Evolutionary conservation across 495 filamentous ascomycete species (phyloP).

Genomic region (Evansstolkia leycettana): DNA sequence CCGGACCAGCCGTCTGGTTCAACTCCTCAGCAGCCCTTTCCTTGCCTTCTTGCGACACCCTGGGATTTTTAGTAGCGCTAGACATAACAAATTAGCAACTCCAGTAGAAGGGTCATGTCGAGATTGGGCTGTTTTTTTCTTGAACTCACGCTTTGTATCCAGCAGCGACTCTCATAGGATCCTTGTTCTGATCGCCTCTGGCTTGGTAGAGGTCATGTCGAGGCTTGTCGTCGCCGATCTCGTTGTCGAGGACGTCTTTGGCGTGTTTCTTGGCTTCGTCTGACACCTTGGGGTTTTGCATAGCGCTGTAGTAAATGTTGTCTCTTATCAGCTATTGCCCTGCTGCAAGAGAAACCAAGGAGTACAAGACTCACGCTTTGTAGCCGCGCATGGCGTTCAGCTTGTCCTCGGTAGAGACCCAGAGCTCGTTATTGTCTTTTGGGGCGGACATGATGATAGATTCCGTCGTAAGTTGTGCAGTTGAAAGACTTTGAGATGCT

Average conservation of each 20-base stretch:
- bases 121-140: neutral
- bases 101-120: neutral
- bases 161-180: constrained; percentile 4
- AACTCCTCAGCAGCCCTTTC: constrained; percentile 25
- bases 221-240: constrained; percentile 11
- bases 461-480: no score
- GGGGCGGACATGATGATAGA: constrained; percentile 9
- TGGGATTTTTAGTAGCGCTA: constrained; percentile 27
- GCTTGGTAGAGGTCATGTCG: constrained; percentile 5
- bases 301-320: constrained; percentile 4
- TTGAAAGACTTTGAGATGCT: no score
- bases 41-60: constrained; percentile 27
- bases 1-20: constrained; percentile 6
- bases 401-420: constrained; percentile 10
- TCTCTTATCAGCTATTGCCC: no score
- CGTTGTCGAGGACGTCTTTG: constrained; percentile 22
- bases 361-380: constrained; percentile 8
- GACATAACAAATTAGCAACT: neutral
- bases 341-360: no score
- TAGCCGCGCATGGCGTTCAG: constrained; percentile 15
- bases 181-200: constrained; percentile 5
- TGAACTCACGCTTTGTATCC: constrained; percentile 11
- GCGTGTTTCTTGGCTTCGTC: constrained; percentile 29
- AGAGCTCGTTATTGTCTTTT: constrained; percentile 7
- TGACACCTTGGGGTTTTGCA: constrained; percentile 30